Evolutionary conservation across 345 rosid genomes (phyloP).

Genomic region (Eutrema yunnanense): DNA sequence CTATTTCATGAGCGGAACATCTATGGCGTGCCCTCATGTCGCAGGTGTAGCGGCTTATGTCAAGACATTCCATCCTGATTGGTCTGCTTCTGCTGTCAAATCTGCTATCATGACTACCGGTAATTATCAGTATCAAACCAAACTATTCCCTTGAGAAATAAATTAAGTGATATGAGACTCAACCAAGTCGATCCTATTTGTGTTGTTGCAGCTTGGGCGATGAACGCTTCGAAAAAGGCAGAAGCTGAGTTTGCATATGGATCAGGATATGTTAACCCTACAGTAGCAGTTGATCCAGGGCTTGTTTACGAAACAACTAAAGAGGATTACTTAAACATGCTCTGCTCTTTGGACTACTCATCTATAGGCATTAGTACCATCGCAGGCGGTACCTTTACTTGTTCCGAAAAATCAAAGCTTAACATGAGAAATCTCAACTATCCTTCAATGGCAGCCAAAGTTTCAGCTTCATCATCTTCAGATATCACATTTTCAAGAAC

Average conservation of each 20-base stretch:
- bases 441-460: constrained; percentile 32
- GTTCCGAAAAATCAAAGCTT: background rate
- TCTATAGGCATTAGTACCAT: background rate
- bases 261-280: constrained; percentile 36
- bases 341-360: constrained; percentile 26
- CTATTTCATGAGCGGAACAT: constrained; percentile 47
- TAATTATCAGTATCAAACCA: constrained; percentile 5
- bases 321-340: constrained; percentile 35
- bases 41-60: constrained; percentile 52
- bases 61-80: constrained; percentile 31
- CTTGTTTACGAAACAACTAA: constrained; percentile 31
- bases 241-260: constrained; percentile 38
- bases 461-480: background rate
- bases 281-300: constrained; percentile 31
- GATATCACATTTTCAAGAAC: constrained; percentile 20
- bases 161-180: too few relatives aligned
- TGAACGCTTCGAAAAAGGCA: constrained; percentile 18
- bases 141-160: background rate
- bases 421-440: constrained; percentile 30
- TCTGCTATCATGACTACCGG: constrained; percentile 78
- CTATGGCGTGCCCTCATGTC: constrained; percentile 67
- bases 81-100: constrained; percentile 48
- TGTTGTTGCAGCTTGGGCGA: constrained; percentile 22
- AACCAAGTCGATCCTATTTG: background rate
- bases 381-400: constrained; percentile 18